Evolutionary conservation across 257 asterid species (phyloP).

Genomic region (Knoxia roxburghii): DNA sequence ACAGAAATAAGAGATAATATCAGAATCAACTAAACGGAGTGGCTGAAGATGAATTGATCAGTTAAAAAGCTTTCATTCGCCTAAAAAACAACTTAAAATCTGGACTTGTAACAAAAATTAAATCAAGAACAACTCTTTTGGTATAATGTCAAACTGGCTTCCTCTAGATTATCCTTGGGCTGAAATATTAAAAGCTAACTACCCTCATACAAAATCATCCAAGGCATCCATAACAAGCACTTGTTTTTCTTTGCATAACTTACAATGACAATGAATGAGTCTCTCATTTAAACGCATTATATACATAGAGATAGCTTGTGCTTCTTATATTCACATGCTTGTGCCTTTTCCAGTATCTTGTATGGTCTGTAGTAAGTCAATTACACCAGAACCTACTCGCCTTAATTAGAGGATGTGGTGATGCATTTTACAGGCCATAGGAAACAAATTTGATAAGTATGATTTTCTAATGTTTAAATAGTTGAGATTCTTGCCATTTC

Average conservation of each 20-base stretch:
- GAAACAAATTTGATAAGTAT: too few relatives aligned
- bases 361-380: neutral
- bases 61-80: neutral
- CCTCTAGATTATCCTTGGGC: neutral
- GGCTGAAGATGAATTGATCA: too few relatives aligned
- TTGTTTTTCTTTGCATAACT: too few relatives aligned
- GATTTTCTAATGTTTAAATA: neutral
- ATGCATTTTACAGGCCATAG: neutral
- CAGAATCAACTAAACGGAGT: neutral
- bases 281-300: too few relatives aligned
- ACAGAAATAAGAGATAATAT: slow-evolving; percentile 10
- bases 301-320: neutral
- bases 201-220: neutral
- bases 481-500: neutral
- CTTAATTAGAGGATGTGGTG: neutral
- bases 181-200: neutral
- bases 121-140: neutral
- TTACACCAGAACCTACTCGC: neutral
- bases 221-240: neutral
- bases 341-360: neutral
- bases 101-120: neutral
- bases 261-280: neutral
- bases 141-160: neutral
- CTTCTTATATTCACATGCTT: neutral
- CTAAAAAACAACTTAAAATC: neutral